These are phyloP conservation scores for Datura wrightii DNA, from an alignment of 257 asterid genomes.

Conservation along the genomic window DNA sequence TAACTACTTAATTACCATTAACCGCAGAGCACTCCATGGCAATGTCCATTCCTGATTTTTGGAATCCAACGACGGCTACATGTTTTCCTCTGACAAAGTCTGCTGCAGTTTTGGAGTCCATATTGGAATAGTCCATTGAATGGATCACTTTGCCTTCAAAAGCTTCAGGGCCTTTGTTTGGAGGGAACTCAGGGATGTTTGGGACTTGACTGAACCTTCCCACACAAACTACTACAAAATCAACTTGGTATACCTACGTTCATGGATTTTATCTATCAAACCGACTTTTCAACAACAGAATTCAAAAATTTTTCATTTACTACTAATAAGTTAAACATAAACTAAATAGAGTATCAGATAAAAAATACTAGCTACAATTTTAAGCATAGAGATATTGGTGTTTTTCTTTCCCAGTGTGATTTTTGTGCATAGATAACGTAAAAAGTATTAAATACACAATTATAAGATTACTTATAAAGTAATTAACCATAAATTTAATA, in stretches of 20 bases:
- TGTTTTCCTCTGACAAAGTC: slow-evolving; percentile 16
- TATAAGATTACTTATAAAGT: no score
- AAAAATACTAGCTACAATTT: no score
- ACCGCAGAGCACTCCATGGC: slow-evolving; percentile 50
- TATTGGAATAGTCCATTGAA: slow-evolving; percentile 35
- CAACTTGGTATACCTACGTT: slow-evolving; percentile 11
- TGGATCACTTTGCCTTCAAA: slow-evolving; percentile 45
- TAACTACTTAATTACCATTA: slow-evolving; percentile 34
- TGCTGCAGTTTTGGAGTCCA: slow-evolving; percentile 38
- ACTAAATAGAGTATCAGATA: no score
- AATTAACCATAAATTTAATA: no score
- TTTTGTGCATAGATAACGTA: background rate
- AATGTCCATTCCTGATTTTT: slow-evolving; percentile 60
- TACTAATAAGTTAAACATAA: no score
- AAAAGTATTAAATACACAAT: no score
- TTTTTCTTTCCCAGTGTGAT: background rate
- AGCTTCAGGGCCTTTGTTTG: slow-evolving; percentile 46
- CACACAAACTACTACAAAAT: slow-evolving; percentile 47
- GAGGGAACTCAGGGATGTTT: slow-evolving; percentile 41
- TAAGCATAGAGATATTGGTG: background rate
- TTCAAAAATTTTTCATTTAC: no score
- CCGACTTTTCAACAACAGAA: no score
- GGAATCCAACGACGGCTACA: slow-evolving; percentile 45
- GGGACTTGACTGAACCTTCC: slow-evolving; percentile 54
- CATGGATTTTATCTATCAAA: no score